A percentile compares a stretch with the other conserved stretches of the same genome.
Evolutionary conservation across 2,329 filamentous ascomycete genomes (phyloP).

Genomic region (Gremmenia infestans): DNA sequence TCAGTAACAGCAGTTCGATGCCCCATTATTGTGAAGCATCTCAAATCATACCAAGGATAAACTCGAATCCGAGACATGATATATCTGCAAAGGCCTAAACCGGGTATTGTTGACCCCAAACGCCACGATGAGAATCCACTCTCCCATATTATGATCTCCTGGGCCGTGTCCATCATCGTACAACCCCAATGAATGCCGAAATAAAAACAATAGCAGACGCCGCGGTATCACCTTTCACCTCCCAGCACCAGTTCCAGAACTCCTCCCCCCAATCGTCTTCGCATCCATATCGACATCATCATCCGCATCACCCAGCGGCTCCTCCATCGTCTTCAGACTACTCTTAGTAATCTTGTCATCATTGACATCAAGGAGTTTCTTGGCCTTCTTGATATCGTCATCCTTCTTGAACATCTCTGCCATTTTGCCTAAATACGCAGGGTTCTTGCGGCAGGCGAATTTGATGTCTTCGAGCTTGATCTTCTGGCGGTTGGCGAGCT

Average conservation of each 20-base stretch:
- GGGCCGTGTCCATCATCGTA: no score
- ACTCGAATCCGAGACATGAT: no score
- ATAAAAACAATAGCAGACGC: conserved; percentile 2
- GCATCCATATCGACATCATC: conserved; percentile 42
- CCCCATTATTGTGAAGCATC: no score
- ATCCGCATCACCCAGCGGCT: conserved; percentile 49
- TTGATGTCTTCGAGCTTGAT: conserved; percentile 98
- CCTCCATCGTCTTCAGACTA: conserved; percentile 37
- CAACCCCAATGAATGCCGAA: no score
- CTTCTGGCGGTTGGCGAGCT: conserved; percentile 85
- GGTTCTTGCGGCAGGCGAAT: conserved; percentile 83
- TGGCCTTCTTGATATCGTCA: conserved; percentile 74
- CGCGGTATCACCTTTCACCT: conserved; percentile 2
- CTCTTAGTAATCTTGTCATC: conserved; percentile 58
- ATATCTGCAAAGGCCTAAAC: background rate
- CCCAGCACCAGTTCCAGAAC: conserved; percentile 8
- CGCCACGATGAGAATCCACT: conserved; percentile 24
- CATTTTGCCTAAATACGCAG: conserved; percentile 80
- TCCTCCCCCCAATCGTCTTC: conserved; percentile 21
- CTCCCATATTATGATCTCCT: background rate
- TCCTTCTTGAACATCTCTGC: conserved; percentile 87
- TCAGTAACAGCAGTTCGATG: no score
- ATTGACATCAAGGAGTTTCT: conserved; percentile 69
- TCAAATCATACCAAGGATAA: no score
- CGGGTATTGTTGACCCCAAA: conserved; percentile 4